Conservation (phyloP, 257 asterid genomes). For the Jaltomata sinuosa region DNA sequence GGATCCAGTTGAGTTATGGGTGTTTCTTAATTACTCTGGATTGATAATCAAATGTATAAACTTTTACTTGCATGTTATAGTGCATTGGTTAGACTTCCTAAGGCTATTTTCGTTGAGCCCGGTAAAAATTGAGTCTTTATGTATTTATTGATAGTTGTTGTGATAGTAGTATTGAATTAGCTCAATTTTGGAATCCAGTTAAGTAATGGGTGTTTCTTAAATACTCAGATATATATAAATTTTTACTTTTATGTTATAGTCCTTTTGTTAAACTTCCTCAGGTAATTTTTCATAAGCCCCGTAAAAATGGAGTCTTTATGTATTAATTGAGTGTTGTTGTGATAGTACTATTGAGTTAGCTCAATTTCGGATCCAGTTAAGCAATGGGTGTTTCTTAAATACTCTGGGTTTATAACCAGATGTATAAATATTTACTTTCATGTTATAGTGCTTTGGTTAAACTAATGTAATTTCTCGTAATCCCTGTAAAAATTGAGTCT, state of each 20-base stretch:
- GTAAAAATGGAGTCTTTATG: background rate
- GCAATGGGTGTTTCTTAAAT: background rate
- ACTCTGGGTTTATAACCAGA: background rate
- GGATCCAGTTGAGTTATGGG: background rate
- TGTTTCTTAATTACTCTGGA: background rate
- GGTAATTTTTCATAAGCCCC: too few relatives aligned
- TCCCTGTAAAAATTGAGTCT: background rate
- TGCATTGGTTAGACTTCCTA: background rate
- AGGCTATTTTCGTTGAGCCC: background rate
- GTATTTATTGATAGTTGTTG: background rate
- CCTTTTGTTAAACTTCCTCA: background rate
- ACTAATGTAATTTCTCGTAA: background rate
- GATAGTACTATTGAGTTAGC: background rate
- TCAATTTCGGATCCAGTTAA: background rate
- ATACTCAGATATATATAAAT: background rate
- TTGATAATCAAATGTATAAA: background rate
- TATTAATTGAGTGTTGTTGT: background rate
- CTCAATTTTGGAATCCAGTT: background rate
- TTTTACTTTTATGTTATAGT: background rate
- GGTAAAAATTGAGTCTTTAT: background rate
- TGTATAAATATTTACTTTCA: background rate
- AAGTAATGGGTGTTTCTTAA: background rate
- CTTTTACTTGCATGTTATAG: background rate
- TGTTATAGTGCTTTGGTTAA: background rate
- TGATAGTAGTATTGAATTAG: background rate